phyloP scores from a whole-genome alignment of 768 basidiomycete species.

The Postia placenta region DNA sequence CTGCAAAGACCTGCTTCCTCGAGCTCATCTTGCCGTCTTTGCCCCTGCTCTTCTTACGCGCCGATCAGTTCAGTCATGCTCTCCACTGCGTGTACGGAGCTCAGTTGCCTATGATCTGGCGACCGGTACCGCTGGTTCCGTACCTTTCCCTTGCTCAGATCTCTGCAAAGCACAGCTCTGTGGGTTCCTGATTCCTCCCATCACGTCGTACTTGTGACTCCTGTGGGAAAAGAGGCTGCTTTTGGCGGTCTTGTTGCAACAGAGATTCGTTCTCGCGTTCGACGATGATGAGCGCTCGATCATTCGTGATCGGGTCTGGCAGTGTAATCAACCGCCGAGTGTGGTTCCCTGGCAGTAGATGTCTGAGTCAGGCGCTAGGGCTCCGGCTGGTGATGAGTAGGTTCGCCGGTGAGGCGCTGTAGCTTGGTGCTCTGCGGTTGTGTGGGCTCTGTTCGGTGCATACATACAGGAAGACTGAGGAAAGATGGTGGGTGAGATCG shows the following conservation, averaged over 20 bases:
- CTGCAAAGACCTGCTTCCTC: conserved; percentile 29
- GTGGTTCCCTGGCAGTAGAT: conserved; percentile 7
- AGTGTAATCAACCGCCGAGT: conserved; percentile 19
- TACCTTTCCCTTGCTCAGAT: conserved; percentile 13
- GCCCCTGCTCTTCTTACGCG: conserved; percentile 20
- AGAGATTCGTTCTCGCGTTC: conserved; percentile 57
- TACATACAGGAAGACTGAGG: conserved; percentile 16
- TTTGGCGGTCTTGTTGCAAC: conserved; percentile 27
- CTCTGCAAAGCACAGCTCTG: conserved; percentile 8
- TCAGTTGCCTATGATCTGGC: conserved; percentile 12
- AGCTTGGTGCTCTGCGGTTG: not conserved
- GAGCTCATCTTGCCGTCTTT: conserved; percentile 11
- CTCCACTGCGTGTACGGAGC: conserved; percentile 3
- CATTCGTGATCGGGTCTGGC: conserved; percentile 12
- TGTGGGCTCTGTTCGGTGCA: conserved; percentile 9
- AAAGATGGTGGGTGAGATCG: conserved; percentile 3
- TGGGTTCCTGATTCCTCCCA: conserved; percentile 13
- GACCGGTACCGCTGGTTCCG: conserved; percentile 9
- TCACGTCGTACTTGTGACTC: conserved; percentile 32
- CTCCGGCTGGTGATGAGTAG: conserved; percentile 10
- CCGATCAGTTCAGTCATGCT: conserved; percentile 12
- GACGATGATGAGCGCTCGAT: conserved; percentile 17
- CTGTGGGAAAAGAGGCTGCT: conserved; percentile 29
- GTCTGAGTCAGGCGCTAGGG: conserved; percentile 5
- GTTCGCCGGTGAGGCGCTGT: conserved; percentile 14